phyloP scores from a whole-genome alignment of 2,329 filamentous ascomycete genomes.

The Chalaropsis ovoidea region DNA sequence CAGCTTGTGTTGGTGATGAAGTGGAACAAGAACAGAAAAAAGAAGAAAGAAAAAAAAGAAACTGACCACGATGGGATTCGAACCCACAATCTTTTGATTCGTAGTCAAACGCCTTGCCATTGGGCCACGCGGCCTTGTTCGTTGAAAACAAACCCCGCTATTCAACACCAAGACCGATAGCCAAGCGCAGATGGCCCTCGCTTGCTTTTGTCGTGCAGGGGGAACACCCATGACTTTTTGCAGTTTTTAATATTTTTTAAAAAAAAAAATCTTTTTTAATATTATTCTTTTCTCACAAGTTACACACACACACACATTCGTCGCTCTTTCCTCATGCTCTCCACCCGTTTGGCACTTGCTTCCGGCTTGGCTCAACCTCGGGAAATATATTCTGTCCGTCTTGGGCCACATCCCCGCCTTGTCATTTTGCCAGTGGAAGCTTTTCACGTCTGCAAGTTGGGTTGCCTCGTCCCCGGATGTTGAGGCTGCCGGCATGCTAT shows the following conservation, averaged over 20 bases:
- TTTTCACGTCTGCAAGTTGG: no score
- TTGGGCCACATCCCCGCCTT: no score
- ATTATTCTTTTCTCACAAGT: neutral
- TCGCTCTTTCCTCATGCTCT: neutral
- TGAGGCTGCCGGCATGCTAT: neutral
- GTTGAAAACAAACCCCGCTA: neutral
- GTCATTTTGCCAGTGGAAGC: no score
- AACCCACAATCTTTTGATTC: constrained; percentile 24
- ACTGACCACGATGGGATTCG: constrained; percentile 22
- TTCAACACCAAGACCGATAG: no score
- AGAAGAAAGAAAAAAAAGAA: neutral
- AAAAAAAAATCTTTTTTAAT: no score
- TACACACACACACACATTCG: neutral
- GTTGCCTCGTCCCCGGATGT: no score
- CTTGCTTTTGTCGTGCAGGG: no score
- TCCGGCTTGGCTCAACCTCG: neutral
- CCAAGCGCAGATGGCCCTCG: no score
- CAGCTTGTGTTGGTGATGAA: neutral
- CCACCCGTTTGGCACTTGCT: neutral
- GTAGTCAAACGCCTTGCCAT: constrained; percentile 24
- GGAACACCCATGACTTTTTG: no score
- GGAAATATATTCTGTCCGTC: neutral
- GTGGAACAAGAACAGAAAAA: neutral
- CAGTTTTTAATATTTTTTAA: no score
- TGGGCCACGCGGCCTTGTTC: constrained; percentile 21